Evolutionary conservation across 164 flowering plant genomes (phyloP), one percentile per base, ranked within the genome.

Genomic region (Chimonanthus praecox): DNA sequence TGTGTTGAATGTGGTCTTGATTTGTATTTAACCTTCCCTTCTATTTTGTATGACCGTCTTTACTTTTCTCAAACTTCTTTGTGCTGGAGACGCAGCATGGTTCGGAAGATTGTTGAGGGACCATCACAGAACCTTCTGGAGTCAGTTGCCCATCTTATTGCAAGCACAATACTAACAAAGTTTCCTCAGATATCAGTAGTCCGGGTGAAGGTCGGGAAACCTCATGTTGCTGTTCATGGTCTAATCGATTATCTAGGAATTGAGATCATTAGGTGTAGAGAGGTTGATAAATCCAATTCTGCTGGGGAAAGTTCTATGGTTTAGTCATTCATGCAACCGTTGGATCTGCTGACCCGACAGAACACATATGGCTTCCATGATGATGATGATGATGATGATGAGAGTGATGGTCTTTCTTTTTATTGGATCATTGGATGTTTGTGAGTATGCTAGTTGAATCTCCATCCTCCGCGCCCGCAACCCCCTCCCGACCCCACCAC

Each of bases 221-320:
- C 98, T 47, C 97, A 92, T 84, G 96, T 92, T 50, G 89, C 96
- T 45, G 92, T 92, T 76, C 84, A 70, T 6, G 98, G 99, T 49
- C 72, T 85, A 5, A 49, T 94, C 71, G 97, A 94, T 73, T 94
- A 87, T 80, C 78, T 94, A 76, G 99, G 97, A 0, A 85, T 94
- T 13, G 96, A 94, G 86, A 94, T 94, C 44, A 64, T 80, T 47
- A 75, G 83, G 49, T 33, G 13, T 70, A 78, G 80, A 50, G 46
- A 48, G n/a, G 64, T 3, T 65, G 76, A 66, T 67, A 72, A 51
- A 9, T 68, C 54, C 49, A 20, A 49, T n/a, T 72, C 58, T 7
- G 58, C 68, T 47, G 48, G 49, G 16, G 11, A 47, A 46, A 66
- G 68, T 46, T 66, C 45, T 13, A 66, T 66, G 68, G 11, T 66